phyloP scores from a whole-genome alignment of 2,329 filamentous ascomycete species.

The Neoscytalidium dimidiatum region DNA sequence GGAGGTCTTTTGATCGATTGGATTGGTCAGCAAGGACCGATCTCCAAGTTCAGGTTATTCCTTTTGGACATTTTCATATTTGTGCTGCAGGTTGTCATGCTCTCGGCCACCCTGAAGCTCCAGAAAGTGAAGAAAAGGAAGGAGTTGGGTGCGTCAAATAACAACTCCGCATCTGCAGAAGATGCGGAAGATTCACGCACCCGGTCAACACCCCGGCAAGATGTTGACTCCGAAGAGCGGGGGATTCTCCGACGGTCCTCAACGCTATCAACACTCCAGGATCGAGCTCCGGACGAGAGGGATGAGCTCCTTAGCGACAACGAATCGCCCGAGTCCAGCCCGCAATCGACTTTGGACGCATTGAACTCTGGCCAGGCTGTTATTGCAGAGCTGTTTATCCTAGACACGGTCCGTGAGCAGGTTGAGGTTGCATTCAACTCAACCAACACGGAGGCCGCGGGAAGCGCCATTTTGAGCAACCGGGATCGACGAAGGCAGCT shows the following conservation, averaged over 20 bases:
- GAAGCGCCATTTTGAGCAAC: neutral
- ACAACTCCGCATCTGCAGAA: slow-evolving; percentile 23
- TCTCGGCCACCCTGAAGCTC: slow-evolving; percentile 56
- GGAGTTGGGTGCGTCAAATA: slow-evolving; percentile 28
- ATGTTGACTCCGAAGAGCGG: slow-evolving; percentile 62
- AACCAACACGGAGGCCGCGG: neutral
- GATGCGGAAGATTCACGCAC: neutral
- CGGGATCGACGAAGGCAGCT: slow-evolving; percentile 7
- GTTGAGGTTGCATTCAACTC: slow-evolving; percentile 21
- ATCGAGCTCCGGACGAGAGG: neutral
- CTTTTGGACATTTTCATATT: slow-evolving; percentile 57
- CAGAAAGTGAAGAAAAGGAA: slow-evolving; percentile 46
- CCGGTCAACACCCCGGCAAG: slow-evolving; percentile 40
- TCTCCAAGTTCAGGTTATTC: slow-evolving; percentile 54
- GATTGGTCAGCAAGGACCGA: slow-evolving; percentile 61
- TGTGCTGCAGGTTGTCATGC: slow-evolving; percentile 58
- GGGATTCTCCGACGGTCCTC: slow-evolving; percentile 48
- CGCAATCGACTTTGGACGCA: slow-evolving; percentile 42
- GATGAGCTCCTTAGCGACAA: slow-evolving; percentile 6
- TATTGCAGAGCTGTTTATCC: slow-evolving; percentile 45
- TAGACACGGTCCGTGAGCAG: slow-evolving; percentile 45
- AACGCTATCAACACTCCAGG: neutral
- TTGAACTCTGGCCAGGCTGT: slow-evolving; percentile 51
- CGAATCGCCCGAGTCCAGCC: slow-evolving; percentile 23
- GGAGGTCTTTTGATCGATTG: slow-evolving; percentile 66